Evolutionary conservation across 768 basidiomycete genomes (phyloP).

Genomic region (Sporobolomyces roseus): DNA sequence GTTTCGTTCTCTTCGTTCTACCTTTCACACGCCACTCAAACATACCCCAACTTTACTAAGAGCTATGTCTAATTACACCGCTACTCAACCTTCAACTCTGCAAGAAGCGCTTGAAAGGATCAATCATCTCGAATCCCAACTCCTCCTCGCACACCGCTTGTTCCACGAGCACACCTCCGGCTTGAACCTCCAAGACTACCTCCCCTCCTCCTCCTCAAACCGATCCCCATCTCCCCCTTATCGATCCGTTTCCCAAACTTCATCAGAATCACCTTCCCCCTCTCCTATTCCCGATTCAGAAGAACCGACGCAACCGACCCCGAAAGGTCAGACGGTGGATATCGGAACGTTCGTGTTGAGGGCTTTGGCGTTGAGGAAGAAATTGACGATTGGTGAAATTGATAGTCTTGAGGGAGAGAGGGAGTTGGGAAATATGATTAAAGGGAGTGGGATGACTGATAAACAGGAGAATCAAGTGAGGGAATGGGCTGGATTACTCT

Average conservation of each 20-base stretch:
- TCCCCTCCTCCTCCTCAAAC: background rate
- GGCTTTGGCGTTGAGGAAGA: slow-evolving; percentile 25
- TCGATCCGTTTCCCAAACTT: background rate
- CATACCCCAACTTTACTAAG: background rate
- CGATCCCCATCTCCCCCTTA: background rate
- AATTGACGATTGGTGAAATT: slow-evolving; percentile 2
- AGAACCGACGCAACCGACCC: background rate
- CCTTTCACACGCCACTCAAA: too few relatives aligned
- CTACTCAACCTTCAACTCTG: slow-evolving; percentile 8
- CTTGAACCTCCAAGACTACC: background rate
- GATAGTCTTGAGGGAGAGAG: background rate
- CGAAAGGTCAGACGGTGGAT: slow-evolving; percentile 3
- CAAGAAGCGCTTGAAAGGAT: slow-evolving; percentile 20
- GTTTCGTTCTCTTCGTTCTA: too few relatives aligned
- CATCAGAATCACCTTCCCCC: background rate
- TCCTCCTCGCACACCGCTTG: slow-evolving; percentile 4
- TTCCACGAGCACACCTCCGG: background rate
- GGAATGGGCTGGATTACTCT: slow-evolving; percentile 21
- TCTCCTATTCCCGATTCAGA: background rate
- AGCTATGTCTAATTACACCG: background rate
- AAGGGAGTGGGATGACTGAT: background rate
- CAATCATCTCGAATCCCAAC: slow-evolving; percentile 6
- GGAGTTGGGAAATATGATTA: slow-evolving; percentile 1
- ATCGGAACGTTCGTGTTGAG: slow-evolving; percentile 26
- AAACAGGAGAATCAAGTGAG: slow-evolving; percentile 15